phyloP scores from a whole-genome alignment of 2,329 filamentous ascomycete species.

The Penicillium sp. region DNA sequence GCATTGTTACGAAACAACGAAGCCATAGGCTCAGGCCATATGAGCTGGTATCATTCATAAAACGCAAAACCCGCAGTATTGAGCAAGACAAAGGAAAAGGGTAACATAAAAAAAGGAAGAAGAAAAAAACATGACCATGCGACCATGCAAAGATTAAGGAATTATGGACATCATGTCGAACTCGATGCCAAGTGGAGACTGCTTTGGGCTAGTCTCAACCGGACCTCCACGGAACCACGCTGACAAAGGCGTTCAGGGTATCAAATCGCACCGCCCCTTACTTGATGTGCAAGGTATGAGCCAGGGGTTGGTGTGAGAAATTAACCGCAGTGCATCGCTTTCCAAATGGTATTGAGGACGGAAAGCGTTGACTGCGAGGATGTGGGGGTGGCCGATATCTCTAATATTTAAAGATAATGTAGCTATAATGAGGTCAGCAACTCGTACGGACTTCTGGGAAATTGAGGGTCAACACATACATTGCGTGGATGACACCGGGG shows the following conservation, averaged over 20 bases:
- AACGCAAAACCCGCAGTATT: constrained; percentile 22
- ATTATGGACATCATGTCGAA: constrained; percentile 22
- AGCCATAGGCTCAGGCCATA: constrained; percentile 33
- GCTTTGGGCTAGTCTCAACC: constrained; percentile 29
- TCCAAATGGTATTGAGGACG: not conserved
- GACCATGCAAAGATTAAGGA: constrained; percentile 21
- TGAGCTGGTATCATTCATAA: constrained; percentile 43
- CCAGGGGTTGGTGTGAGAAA: not conserved
- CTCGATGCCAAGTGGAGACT: constrained; percentile 27
- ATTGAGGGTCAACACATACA: constrained; percentile 56
- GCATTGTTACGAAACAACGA: constrained; percentile 22
- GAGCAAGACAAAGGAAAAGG: constrained; percentile 18
- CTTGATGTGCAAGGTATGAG: not conserved
- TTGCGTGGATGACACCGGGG: constrained; percentile 85
- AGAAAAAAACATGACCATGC: constrained; percentile 10
- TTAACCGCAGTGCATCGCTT: not conserved
- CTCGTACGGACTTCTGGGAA: not conserved
- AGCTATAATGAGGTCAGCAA: constrained; percentile 45
- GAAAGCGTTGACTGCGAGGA: not conserved
- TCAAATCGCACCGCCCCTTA: constrained; percentile 7
- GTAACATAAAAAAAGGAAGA: constrained; percentile 6
- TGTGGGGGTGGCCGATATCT: constrained; percentile 9
- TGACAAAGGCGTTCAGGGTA: constrained; percentile 15
- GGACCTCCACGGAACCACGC: constrained; percentile 32
- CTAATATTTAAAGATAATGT: constrained; percentile 91